phyloP scores from a whole-genome alignment of 164 flowering plant species.

The Brasenia schreberi region DNA sequence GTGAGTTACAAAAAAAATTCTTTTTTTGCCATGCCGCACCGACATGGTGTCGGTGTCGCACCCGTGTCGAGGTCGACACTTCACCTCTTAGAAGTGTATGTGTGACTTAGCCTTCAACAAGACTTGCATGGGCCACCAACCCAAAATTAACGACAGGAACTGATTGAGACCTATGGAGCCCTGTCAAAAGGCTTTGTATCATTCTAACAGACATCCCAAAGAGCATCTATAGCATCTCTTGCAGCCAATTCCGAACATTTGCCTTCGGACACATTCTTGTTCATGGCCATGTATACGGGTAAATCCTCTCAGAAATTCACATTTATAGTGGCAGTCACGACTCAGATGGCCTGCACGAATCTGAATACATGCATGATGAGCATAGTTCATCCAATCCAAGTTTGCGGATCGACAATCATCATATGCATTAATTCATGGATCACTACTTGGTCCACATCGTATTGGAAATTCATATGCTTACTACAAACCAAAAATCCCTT shows the following conservation, averaged over 20 bases:
- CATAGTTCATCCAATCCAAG: constrained; percentile 80
- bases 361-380: constrained; percentile 97
- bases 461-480: constrained; percentile 66
- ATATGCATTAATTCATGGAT: constrained; percentile 88
- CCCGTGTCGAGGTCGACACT: too few relatives aligned
- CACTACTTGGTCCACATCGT: constrained; percentile 79
- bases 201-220: constrained; percentile 91
- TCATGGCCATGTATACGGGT: constrained; percentile 80
- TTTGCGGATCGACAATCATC: constrained; percentile 88
- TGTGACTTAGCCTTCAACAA: too few relatives aligned
- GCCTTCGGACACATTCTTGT: constrained; percentile 84
- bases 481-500: constrained; percentile 84
- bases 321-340: constrained; percentile 92
- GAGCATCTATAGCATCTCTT: constrained; percentile 91
- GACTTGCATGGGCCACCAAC: too few relatives aligned
- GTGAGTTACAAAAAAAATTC: too few relatives aligned
- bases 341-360: constrained; percentile 90
- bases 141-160: too few relatives aligned
- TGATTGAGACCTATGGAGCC: constrained; percentile 43
- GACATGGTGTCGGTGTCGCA: too few relatives aligned
- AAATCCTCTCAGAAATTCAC: constrained; percentile 78
- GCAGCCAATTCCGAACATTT: constrained; percentile 87
- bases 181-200: constrained; percentile 92
- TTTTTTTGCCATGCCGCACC: too few relatives aligned
- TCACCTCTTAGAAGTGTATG: too few relatives aligned